These are phyloP conservation scores for Codiaeum variegatum DNA, from an alignment of 441 rosid species.

Conservation along the genomic window DNA sequence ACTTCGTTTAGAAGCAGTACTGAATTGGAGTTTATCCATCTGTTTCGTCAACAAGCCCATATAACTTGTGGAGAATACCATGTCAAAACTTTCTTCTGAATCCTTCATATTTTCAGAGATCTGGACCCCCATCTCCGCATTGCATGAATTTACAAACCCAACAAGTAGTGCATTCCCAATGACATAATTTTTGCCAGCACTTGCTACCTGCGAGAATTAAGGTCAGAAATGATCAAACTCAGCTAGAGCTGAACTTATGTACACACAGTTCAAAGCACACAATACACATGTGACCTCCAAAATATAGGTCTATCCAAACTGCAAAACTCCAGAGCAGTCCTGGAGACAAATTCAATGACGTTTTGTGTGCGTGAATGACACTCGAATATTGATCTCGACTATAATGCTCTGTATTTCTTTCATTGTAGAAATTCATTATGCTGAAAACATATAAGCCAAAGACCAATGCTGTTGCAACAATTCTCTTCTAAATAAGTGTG, in stretches of 20 bases:
- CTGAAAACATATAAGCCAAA: neutral
- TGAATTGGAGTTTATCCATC: constrained; percentile 42
- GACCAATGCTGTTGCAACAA: neutral
- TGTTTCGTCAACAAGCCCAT: constrained; percentile 41
- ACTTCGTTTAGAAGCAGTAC: constrained; percentile 29
- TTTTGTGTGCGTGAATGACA: neutral
- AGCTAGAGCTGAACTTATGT: neutral
- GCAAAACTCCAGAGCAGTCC: neutral
- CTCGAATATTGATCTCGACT: neutral
- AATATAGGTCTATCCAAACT: neutral
- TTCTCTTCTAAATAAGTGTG: neutral
- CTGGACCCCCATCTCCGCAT: constrained; percentile 61
- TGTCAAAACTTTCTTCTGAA: constrained; percentile 35
- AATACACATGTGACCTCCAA: neutral
- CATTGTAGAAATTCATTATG: neutral
- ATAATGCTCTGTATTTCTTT: neutral
- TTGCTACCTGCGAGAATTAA: constrained; percentile 46
- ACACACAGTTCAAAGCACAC: neutral
- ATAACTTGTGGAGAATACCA: constrained; percentile 42
- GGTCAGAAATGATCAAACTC: neutral
- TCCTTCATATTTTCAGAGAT: constrained; percentile 24
- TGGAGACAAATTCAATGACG: neutral
- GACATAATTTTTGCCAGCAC: constrained; percentile 20
- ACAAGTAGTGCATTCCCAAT: constrained; percentile 38
- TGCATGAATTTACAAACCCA: constrained; percentile 42